Evolutionary conservation across 2,329 filamentous ascomycete species (phyloP).

Genomic region (Fusarium succisae): DNA sequence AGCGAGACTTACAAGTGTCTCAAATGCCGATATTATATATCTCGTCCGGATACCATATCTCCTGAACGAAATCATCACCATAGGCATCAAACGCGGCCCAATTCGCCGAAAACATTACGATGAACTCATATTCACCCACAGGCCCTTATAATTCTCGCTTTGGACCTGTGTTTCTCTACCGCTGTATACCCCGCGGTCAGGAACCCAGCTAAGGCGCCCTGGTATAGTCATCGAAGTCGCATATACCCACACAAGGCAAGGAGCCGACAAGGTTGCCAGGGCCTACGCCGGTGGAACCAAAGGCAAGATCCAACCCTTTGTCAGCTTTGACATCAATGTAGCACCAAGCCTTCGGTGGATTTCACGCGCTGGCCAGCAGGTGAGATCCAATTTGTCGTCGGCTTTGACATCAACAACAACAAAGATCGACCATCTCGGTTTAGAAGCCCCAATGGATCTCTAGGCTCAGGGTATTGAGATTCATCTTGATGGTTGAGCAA

Average conservation of each 20-base stretch:
- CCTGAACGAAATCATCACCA: background rate
- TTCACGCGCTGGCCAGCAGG: rapidly evolving
- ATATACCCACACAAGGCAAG: background rate
- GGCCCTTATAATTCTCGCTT: no score
- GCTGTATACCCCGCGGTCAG: background rate
- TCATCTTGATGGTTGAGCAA: no score
- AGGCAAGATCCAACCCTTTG: background rate
- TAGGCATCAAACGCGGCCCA: background rate
- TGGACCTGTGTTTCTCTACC: no score
- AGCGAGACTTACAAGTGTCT: no score
- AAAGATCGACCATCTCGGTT: no score
- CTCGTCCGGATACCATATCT: background rate
- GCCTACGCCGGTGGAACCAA: background rate
- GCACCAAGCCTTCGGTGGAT: no score
- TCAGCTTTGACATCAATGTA: no score
- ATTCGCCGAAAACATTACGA: no score
- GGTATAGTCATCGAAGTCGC: background rate
- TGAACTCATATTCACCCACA: background rate
- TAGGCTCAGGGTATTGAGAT: no score
- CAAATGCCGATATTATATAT: background rate
- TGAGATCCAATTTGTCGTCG: no score
- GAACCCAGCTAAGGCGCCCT: background rate
- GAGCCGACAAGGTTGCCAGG: background rate
- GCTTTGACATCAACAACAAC: no score
- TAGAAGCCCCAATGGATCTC: no score